Evolutionary conservation across 345 rosid species (phyloP), one percentile per base, ranked within the genome.

Genomic region (Moringa oleifera): DNA sequence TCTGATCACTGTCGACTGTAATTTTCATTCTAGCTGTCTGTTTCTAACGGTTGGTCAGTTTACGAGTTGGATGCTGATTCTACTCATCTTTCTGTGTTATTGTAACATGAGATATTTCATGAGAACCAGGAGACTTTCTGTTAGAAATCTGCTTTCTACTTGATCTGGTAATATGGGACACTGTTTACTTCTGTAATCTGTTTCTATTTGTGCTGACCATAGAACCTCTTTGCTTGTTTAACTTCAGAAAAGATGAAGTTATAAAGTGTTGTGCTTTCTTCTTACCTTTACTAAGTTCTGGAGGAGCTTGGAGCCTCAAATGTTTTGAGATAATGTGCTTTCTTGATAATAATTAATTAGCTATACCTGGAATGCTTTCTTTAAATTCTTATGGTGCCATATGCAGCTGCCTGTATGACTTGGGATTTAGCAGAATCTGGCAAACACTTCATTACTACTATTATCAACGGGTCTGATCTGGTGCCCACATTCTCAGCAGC

Each of bases 351-450:
- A 33, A 4, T n/a, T n/a, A n/a, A n/a, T n/a, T n/a, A 4, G 37
- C 37, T 33, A 11, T 11, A 45, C 57, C 49, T 55, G 9, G 4
- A 58, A 21, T 58, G 23, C 47, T 62, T 28, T 50, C 45, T 16
- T 64, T 73, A 59, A 80, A 24, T 64, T 62, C 68, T 76, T 64
- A 41, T 54, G 49, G 54, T 61, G 68, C 50, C 59, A 55, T 67
- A 59, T 65, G 83, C 88, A 94, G 99, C 97, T 73, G 99, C 99
- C 21, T 95, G 96, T 72, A 85, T 95, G 97, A 95, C 99, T 28
- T 95, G 95, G 96, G 97, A 95, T 56, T 81, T 95, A 77, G 99
- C 99, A 57, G 99, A 94, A 73, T 94, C 99, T 51, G 99, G 99
- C 67, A 95, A 87, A 77, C 85, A 82, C 61, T 95, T 91, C 71